These are phyloP conservation scores for Alloteropsis angusta DNA, from an alignment of 202 grass and related monocot genomes.

Conservation along the genomic window DNA sequence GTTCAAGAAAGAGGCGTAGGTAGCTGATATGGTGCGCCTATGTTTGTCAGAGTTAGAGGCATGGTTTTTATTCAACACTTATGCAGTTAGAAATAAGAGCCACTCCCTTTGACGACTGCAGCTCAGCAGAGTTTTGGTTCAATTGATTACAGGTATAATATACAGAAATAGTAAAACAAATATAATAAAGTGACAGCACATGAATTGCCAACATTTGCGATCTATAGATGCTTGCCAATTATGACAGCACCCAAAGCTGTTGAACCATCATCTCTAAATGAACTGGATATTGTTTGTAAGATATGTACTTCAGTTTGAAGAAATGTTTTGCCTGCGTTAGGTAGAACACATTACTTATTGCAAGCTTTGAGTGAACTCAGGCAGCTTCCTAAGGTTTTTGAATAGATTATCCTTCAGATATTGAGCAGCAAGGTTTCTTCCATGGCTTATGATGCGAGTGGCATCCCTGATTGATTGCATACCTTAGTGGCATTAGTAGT, in stretches of 20 bases:
- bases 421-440: constrained; percentile 62
- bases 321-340: constrained; percentile 49
- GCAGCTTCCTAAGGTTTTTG: constrained; percentile 69
- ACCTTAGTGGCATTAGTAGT: too few relatives aligned
- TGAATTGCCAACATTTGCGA: constrained; percentile 91
- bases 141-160: background rate
- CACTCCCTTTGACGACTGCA: background rate
- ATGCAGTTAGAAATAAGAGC: background rate
- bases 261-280: constrained; percentile 80
- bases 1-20: too few relatives aligned
- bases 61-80: background rate
- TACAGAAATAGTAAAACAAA: background rate
- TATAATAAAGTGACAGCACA: constrained; percentile 44
- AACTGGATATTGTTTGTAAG: constrained; percentile 43
- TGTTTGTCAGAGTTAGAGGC: too few relatives aligned
- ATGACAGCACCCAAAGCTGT: constrained; percentile 66
- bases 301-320: constrained; percentile 66
- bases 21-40: too few relatives aligned
- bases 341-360: constrained; percentile 52
- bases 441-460: too few relatives aligned
- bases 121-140: background rate
- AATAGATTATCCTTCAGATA: constrained; percentile 84
- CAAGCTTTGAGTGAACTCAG: constrained; percentile 71
- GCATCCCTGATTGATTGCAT: too few relatives aligned
- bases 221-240: constrained; percentile 52